These are phyloP conservation scores for Eimeria maxima DNA, from an alignment of 169 alveolate species.

Conservation along the genomic window DNA sequence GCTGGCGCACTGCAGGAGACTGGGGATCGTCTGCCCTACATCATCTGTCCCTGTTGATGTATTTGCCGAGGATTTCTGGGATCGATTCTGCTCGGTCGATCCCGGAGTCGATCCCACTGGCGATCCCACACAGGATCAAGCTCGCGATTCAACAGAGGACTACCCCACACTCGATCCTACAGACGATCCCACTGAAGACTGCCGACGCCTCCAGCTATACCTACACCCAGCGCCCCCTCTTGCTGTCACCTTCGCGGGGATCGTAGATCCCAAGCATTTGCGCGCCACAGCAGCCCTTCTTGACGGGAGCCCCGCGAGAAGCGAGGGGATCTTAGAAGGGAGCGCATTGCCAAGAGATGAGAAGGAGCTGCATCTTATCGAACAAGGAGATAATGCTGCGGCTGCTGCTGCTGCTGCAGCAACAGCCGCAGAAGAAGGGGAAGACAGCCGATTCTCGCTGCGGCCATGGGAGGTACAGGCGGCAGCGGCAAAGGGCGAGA, in stretches of 20 bases:
- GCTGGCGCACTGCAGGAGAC: neutral
- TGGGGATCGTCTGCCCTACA: conserved; percentile 28
- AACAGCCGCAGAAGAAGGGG: neutral
- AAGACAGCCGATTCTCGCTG: neutral
- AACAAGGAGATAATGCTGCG: neutral
- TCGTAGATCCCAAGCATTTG: neutral
- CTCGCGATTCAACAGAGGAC: neutral
- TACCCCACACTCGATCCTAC: neutral
- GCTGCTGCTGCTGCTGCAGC: neutral
- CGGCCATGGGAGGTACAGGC: neutral
- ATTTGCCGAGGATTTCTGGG: conserved; percentile 27
- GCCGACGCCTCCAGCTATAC: neutral
- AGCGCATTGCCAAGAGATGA: neutral
- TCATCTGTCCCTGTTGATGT: neutral
- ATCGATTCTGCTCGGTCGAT: neutral
- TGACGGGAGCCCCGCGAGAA: neutral
- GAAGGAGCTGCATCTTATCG: neutral
- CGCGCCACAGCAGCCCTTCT: neutral
- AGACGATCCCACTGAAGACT: neutral
- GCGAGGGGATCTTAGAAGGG: neutral
- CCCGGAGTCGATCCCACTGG: neutral
- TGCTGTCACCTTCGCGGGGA: neutral
- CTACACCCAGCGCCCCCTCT: neutral
- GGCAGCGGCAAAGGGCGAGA: neutral
- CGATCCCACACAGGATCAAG: neutral